Base-by-base conservation (phyloP, 2,329 filamentous ascomycete genomes). In the Nothopassalora personata region DNA sequence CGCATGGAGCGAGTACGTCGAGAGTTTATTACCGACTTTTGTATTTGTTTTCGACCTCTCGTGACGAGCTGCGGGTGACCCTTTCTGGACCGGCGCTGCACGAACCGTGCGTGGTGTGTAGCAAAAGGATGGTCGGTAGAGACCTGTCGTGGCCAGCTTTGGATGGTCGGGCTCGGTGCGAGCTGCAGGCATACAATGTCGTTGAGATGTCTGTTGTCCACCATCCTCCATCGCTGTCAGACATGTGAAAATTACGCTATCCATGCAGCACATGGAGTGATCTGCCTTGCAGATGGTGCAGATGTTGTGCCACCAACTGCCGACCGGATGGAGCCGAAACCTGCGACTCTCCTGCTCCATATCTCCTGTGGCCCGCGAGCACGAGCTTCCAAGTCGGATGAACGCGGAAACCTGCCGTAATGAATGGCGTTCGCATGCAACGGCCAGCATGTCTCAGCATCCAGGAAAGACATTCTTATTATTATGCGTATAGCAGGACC, bases 171-270 rank as follows among this genome's bases (percentile, higher is more conserved):
- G 27, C 30, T 33, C 34, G 9, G 13, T 51, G 49, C 49, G 27
- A 51, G 27, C 49, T 51, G 49, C 49, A 51, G 49, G 49, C 49
- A 51, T 51, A 3, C 19, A 15, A 51, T 51, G 49, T 51, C 47
- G 49, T 51, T 51, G 49, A 51, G 49, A 51, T 5, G 49, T 34
- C 18, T 43, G 11, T 43, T 43, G 13, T 43, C 39, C 23, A 23
- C 23, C 23, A 23, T 23, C 3, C 23, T 23, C 2, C 23, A 23
- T 2, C 23, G 23, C 23, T 23, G 23, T 23, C 23, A 2, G 39
- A 43, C 39, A 43, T 43, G 39, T 43, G 39, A 43, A 43, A 8
- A 15, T 43, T 4, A 15, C n/a, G 13, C 15, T n/a, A 8, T 43
- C 8, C 13, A 8, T 18, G 39, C n/a, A 43, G n/a, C 39, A 43